A percentile compares a stretch with the other conserved stretches of the same genome.
Evolutionary conservation across 108 stramenopile genomes (phyloP).

Genomic region (Nitzschia putrida): DNA sequence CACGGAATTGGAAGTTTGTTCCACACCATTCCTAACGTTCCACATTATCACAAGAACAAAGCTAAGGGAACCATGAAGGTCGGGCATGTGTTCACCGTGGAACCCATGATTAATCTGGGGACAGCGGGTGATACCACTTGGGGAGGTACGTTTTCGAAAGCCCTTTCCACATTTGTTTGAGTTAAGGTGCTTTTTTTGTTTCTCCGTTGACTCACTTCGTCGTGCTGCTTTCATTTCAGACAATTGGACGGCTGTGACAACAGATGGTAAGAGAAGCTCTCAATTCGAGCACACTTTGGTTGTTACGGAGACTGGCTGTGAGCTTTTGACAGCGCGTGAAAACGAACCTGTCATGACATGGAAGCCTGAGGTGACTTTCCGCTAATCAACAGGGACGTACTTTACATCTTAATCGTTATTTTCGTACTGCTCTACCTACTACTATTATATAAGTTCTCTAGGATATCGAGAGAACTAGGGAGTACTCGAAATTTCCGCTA

Average conservation of each 20-base stretch:
- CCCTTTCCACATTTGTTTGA: slow-evolving; percentile 32
- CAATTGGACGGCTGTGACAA: slow-evolving; percentile 96
- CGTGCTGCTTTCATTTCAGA: slow-evolving; percentile 40
- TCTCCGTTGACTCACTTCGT: too few relatives aligned
- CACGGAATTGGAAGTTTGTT: slow-evolving; percentile 95
- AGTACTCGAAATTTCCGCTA: too few relatives aligned
- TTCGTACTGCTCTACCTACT: too few relatives aligned
- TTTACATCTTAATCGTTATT: too few relatives aligned
- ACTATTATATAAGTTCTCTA: too few relatives aligned
- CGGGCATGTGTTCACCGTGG: slow-evolving; percentile 99
- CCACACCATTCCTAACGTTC: slow-evolving; percentile 92
- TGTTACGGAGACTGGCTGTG: slow-evolving; percentile 94
- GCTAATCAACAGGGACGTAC: too few relatives aligned
- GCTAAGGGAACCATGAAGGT: slow-evolving; percentile 88
- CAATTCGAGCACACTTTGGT: slow-evolving; percentile 97
- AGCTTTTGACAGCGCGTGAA: slow-evolving; percentile 90
- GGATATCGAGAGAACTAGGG: too few relatives aligned
- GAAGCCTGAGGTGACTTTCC: slow-evolving; percentile 52
- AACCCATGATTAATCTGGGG: slow-evolving; percentile 98
- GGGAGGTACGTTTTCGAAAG: slow-evolving; percentile 35
- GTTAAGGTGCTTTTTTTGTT: too few relatives aligned
- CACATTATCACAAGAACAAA: slow-evolving; percentile 96
- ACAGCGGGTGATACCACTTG: slow-evolving; percentile 77
- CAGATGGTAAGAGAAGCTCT: slow-evolving; percentile 80
- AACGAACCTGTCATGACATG: slow-evolving; percentile 91